A percentile compares a stretch with the other conserved stretches of the same genome.
Conservation (phyloP, 2,329 filamentous ascomycete genomes). For the Teratosphaeria nubilosa region DNA sequence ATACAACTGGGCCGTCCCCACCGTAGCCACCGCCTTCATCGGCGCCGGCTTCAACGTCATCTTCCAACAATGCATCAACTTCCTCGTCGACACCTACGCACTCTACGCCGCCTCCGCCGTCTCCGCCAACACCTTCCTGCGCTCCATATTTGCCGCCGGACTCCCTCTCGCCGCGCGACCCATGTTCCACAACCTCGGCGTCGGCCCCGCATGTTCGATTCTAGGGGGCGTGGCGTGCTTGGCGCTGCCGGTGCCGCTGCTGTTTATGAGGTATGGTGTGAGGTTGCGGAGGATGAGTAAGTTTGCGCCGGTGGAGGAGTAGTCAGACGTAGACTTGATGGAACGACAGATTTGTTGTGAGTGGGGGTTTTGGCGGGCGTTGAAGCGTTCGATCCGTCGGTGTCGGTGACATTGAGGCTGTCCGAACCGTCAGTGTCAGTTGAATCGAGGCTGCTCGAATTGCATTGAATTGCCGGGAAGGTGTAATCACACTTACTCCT, state of each 20-base stretch:
- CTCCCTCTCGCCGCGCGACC: conserved; percentile 28
- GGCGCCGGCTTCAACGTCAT: conserved; percentile 39
- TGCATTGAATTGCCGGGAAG: too few relatives aligned
- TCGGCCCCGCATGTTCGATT: conserved; percentile 33
- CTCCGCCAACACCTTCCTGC: conserved; percentile 41
- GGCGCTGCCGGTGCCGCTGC: conserved; percentile 34
- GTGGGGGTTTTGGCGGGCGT: neutral
- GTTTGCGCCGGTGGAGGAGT: conserved; percentile 28
- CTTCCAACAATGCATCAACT: conserved; percentile 41
- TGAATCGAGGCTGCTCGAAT: too few relatives aligned
- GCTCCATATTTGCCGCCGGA: conserved; percentile 32
- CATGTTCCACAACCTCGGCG: conserved; percentile 32
- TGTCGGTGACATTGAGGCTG: too few relatives aligned
- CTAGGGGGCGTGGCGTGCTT: conserved; percentile 32
- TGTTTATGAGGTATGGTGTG: conserved; percentile 35
- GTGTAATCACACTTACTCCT: too few relatives aligned
- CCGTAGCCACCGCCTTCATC: conserved; percentile 33
- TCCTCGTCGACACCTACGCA: conserved; percentile 28
- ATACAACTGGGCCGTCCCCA: conserved; percentile 33
- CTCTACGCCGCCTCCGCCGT: conserved; percentile 40
- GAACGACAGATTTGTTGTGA: neutral
- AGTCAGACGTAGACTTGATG: neutral
- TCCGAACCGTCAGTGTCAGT: neutral
- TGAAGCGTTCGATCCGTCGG: too few relatives aligned
- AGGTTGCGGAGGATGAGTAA: conserved; percentile 34